phyloP scores from a whole-genome alignment of 2,329 filamentous ascomycete genomes.

The Coleophoma cylindrospora region DNA sequence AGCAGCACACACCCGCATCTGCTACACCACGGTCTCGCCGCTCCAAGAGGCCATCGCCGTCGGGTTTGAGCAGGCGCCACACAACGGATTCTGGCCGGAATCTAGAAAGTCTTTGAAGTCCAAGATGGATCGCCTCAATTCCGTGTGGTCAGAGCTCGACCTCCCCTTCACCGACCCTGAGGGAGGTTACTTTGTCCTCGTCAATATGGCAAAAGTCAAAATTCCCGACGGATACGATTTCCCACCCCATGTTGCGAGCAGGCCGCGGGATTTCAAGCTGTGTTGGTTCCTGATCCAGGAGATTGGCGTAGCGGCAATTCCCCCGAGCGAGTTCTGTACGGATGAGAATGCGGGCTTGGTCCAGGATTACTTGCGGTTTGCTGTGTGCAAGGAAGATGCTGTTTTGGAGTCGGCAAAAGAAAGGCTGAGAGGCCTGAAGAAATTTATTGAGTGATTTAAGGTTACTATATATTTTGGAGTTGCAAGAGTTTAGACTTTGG shows the following conservation, averaged over 20 bases:
- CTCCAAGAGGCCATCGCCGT: constrained; percentile 28
- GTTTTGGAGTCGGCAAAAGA: constrained; percentile 76
- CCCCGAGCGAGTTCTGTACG: constrained; percentile 91
- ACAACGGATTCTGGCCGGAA: constrained; percentile 45
- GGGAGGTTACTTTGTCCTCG: constrained; percentile 91
- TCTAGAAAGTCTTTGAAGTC: constrained; percentile 40
- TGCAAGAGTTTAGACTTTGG: too few species aligned
- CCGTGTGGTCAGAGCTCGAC: constrained; percentile 12
- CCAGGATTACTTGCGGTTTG: constrained; percentile 86
- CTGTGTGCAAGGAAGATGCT: constrained; percentile 87
- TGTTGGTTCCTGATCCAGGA: constrained; percentile 94
- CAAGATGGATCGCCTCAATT: constrained; percentile 10
- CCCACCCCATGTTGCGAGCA: constrained; percentile 74
- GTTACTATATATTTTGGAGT: too few species aligned
- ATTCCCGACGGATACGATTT: constrained; percentile 78
- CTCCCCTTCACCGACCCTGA: constrained; percentile 36
- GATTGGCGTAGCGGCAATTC: constrained; percentile 89
- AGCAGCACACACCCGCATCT: constrained; percentile 46
- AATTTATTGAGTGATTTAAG: constrained; percentile 37
- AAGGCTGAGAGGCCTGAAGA: constrained; percentile 64
- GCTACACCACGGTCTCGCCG: constrained; percentile 44
- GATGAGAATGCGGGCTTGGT: constrained; percentile 72
- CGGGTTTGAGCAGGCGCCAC: constrained; percentile 38
- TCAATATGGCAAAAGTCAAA: constrained; percentile 79
- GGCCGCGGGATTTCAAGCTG: constrained; percentile 85